phyloP scores from a whole-genome alignment of 1,284 basidiomycete species.

The Puccinia hordei region DNA sequence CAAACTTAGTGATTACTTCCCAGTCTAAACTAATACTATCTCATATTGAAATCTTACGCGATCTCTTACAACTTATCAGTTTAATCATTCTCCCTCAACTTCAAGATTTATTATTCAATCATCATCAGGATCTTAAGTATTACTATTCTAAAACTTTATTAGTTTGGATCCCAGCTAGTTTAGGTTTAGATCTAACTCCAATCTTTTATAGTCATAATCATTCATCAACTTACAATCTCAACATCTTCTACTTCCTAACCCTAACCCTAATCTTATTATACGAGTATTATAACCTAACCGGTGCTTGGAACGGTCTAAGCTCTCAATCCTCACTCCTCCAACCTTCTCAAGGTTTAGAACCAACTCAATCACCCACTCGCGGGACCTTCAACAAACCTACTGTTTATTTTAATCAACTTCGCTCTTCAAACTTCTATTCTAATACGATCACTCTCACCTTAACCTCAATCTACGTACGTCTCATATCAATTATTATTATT shows the following conservation, averaged over 20 bases:
- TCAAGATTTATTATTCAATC: not conserved
- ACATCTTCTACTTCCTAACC: not conserved
- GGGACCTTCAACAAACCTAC: constrained; percentile 24
- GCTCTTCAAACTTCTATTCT: constrained; percentile 51
- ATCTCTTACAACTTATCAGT: constrained; percentile 52
- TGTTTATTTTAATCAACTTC: constrained; percentile 26
- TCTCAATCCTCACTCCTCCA: too few relatives aligned
- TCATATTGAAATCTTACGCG: constrained; percentile 52
- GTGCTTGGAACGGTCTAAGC: constrained; percentile 51
- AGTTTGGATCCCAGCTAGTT: constrained; percentile 53
- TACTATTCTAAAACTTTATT: not conserved
- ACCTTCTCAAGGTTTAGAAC: too few relatives aligned
- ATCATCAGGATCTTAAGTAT: constrained; percentile 33
- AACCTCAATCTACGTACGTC: constrained; percentile 51
- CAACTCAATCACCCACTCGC: too few relatives aligned
- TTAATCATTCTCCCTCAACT: constrained; percentile 5
- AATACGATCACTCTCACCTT: constrained; percentile 54
- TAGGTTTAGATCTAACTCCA: constrained; percentile 53
- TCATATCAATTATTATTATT: too few relatives aligned
- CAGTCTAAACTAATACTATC: constrained; percentile 18
- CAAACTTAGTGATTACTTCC: not conserved
- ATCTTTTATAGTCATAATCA: too few relatives aligned
- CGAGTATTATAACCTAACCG: constrained; percentile 55
- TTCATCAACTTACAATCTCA: too few relatives aligned
- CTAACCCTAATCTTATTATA: constrained; percentile 52